These are phyloP conservation scores for Chrysoporthe deuterocubensis DNA, from an alignment of 2,329 filamentous ascomycete genomes.

Conservation along the genomic window DNA sequence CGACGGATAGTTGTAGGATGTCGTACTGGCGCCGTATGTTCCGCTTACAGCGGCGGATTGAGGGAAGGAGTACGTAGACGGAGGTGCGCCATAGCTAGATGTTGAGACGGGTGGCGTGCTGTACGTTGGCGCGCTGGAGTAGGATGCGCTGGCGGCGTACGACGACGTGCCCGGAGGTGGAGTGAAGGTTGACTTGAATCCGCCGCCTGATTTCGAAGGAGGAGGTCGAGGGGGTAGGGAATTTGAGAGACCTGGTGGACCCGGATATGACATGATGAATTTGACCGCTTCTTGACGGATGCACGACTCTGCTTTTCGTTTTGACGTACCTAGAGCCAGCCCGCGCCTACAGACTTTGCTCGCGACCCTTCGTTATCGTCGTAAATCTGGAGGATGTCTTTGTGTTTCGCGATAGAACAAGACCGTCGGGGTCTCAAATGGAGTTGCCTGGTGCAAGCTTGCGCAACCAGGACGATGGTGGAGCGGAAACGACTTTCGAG, in stretches of 20 bases:
- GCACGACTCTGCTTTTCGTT: conserved; percentile 34
- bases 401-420: neutral
- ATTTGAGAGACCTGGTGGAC: conserved; percentile 75
- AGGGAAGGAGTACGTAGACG: conserved; percentile 35
- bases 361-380: conserved; percentile 9
- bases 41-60: conserved; percentile 42
- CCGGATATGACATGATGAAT: conserved; percentile 85
- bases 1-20: conserved; percentile 30
- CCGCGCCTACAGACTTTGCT: conserved; percentile 30
- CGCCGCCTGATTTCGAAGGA: conserved; percentile 51
- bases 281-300: conserved; percentile 43
- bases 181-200: conserved; percentile 58
- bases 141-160: conserved; percentile 35
- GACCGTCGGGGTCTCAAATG: neutral
- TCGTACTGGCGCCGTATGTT: conserved; percentile 35
- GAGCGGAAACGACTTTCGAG: neutral
- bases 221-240: conserved; percentile 82
- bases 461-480: neutral
- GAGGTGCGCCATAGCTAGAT: conserved; percentile 48
- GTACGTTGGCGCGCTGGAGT: conserved; percentile 43
- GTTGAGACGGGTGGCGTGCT: conserved; percentile 40
- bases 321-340: conserved; percentile 57
- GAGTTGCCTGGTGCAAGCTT: neutral
- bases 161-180: conserved; percentile 42
- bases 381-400: neutral